phyloP scores from a whole-genome alignment of 331 rosid genomes.

The Malus hybrid region DNA sequence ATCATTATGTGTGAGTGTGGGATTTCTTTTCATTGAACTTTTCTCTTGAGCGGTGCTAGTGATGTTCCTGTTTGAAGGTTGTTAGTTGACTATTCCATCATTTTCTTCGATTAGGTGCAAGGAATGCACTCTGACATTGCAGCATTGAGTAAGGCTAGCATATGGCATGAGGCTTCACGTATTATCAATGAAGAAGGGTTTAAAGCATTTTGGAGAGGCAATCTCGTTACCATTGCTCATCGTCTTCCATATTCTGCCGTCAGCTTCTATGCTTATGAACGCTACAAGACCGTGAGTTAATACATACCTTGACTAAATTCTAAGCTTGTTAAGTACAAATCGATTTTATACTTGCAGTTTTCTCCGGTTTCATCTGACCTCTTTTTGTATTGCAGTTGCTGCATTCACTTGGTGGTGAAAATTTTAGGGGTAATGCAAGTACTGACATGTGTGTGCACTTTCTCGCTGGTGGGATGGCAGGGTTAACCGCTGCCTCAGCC shows the following conservation, averaged over 20 bases:
- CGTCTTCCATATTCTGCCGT: constrained; percentile 95
- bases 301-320: constrained; percentile 6
- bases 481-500: constrained; percentile 80
- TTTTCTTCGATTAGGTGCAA: constrained; percentile 53
- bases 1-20: neutral
- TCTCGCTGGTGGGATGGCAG: constrained; percentile 85
- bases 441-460: constrained; percentile 57
- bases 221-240: constrained; percentile 87
- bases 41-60: neutral
- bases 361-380: neutral
- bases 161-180: constrained; percentile 82
- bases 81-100: constrained; percentile 1
- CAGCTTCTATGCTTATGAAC: constrained; percentile 78
- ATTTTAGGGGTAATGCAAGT: constrained; percentile 34
- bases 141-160: constrained; percentile 60
- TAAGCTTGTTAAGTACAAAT: neutral
- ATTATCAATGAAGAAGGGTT: constrained; percentile 80
- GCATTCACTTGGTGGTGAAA: constrained; percentile 45
- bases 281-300: constrained; percentile 59
- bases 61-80: neutral
- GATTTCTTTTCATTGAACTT: neutral
- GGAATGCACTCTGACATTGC: constrained; percentile 86
- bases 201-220: constrained; percentile 97
- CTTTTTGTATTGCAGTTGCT: constrained; percentile 37
- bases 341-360: constrained; percentile 1